Base-by-base conservation (phyloP, 2,329 filamentous ascomycete species). In the Fusarium piperis region DNA sequence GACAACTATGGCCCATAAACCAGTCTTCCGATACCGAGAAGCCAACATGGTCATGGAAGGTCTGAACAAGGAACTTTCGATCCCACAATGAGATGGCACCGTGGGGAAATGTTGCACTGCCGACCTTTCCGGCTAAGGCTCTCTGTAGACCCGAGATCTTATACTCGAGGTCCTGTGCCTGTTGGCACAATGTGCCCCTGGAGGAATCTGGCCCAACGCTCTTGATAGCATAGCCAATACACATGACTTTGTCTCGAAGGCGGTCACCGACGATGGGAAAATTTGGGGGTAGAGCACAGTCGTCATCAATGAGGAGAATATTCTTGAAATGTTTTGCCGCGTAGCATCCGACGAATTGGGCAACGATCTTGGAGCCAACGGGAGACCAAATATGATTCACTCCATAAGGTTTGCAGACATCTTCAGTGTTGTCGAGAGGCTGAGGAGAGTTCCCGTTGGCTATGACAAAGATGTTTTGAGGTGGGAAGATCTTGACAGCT, bases 161-260 rank as follows among this genome's bases (percentile, higher is more conserved):
- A n/a, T 69, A 67, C 56, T 69, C 66, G 12, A 69, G 51, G 36
- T 67, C 66, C 26, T 69, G 66, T 10, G 60, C 63, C 41, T 63
- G 66, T 33, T 67, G 63, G 35, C 59, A 56, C 8, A 46, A 58
- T 15, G 59, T 69, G 7, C 63, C 63, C 18, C 48, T 59, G n/a
- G 56, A 56, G 2, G 59, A 62, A 18, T 57, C 32, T 7, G 66
- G 39, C 2, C 63, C 66, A n/a, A 67, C 64, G 15, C 66, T 69
- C 64, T 69, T 69, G 39, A 69, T 66, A 9, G 59, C 56, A 41
- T 69, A 69, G 13, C 63, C 66, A 15, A 69, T 57, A 28, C 63
- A 66, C 23, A 59, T 59, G 18, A 67, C 64, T n/a, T 64, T 69
- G 12, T 33, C 64, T 4, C 20, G 44, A 11, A 59, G 41, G 6